A percentile compares a stretch with the other conserved stretches of the same genome.
These are phyloP conservation scores for Aphanomyces cochlioides DNA, from an alignment of 352 stramenopile genomes.

Conservation along the genomic window DNA sequence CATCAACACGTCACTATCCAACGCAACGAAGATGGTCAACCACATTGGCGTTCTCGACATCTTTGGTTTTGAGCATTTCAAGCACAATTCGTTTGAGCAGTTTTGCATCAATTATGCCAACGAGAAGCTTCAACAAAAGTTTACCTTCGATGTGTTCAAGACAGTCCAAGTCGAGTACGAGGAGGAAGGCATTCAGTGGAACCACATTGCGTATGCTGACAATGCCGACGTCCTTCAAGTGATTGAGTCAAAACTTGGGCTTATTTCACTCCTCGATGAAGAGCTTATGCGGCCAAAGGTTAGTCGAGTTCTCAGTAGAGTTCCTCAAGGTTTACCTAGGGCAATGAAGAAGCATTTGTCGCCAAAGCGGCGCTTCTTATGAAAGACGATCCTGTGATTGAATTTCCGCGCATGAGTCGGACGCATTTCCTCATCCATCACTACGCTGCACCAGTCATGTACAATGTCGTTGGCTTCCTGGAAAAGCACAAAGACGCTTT, in stretches of 20 bases:
- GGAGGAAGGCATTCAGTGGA: constrained; percentile 90
- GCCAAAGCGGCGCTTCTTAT: constrained; percentile 72
- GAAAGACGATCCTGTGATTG: constrained; percentile 78
- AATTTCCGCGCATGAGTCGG: constrained; percentile 68
- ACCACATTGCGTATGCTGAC: constrained; percentile 88
- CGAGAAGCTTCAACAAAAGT: constrained; percentile 81
- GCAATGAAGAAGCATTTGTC: constrained; percentile 78
- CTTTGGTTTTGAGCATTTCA: constrained; percentile 93
- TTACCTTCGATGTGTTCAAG: constrained; percentile 89
- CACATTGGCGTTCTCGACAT: constrained; percentile 85
- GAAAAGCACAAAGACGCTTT: constrained; percentile 95
- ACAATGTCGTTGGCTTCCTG: constrained; percentile 90
- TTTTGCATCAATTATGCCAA: constrained; percentile 82
- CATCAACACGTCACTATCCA: constrained; percentile 88
- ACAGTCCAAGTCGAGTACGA: constrained; percentile 95
- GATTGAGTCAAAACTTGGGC: constrained; percentile 84
- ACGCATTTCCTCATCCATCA: constrained; percentile 92
- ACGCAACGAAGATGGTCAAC: constrained; percentile 69
- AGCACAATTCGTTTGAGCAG: constrained; percentile 87
- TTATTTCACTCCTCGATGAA: constrained; percentile 89
- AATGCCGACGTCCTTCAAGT: constrained; percentile 86
- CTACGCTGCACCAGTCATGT: constrained; percentile 91
- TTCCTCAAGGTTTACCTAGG: constrained; percentile 42
- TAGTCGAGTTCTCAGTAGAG: constrained; percentile 21
- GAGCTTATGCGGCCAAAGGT: constrained; percentile 85